Percentiles rank a stretch among this genome's conserved stretches.
Evolutionary conservation across 331 rosid genomes (phyloP).

Genomic region (Pyrus hybrid): DNA sequence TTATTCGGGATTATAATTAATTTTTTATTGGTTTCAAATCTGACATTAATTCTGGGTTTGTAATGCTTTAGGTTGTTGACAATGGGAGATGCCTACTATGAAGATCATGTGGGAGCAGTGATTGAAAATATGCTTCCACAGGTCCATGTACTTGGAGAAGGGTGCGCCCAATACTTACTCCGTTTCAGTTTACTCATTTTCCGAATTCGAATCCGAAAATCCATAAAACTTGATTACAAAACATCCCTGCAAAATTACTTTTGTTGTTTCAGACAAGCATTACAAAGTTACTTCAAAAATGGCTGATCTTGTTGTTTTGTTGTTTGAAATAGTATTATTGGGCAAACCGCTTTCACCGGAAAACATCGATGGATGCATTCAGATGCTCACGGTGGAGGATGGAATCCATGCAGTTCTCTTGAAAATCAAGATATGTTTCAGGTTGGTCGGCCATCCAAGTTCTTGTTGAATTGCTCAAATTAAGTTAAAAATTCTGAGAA

Average conservation of each 20-base stretch:
- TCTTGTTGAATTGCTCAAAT: background rate
- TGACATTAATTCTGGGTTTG: slow-evolving; percentile 22
- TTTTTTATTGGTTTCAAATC: background rate
- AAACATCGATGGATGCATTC: slow-evolving; percentile 63
- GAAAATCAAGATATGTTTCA: slow-evolving; percentile 18
- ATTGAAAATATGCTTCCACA: slow-evolving; percentile 43
- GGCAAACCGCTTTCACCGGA: slow-evolving; percentile 68
- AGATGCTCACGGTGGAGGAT: slow-evolving; percentile 26
- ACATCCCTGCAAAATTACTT: background rate
- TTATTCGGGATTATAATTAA: background rate
- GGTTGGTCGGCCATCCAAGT: slow-evolving; percentile 12
- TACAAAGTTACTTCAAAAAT: background rate
- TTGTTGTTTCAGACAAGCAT: background rate
- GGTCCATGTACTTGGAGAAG: slow-evolving; percentile 65
- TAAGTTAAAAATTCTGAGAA: background rate
- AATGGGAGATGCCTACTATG: slow-evolving; percentile 55
- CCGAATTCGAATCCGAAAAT: background rate
- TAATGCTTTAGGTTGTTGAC: slow-evolving; percentile 58
- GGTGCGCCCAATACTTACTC: slow-evolving; percentile 35
- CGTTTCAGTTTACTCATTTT: background rate
- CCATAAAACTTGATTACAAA: background rate
- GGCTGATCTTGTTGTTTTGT: slow-evolving; percentile 13
- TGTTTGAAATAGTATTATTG: slow-evolving; percentile 43
- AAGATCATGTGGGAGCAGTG: slow-evolving; percentile 42
- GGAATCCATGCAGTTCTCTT: slow-evolving; percentile 26